Conservation (phyloP, 202 grass and related monocot genomes). For the Panicum virgatum region DNA sequence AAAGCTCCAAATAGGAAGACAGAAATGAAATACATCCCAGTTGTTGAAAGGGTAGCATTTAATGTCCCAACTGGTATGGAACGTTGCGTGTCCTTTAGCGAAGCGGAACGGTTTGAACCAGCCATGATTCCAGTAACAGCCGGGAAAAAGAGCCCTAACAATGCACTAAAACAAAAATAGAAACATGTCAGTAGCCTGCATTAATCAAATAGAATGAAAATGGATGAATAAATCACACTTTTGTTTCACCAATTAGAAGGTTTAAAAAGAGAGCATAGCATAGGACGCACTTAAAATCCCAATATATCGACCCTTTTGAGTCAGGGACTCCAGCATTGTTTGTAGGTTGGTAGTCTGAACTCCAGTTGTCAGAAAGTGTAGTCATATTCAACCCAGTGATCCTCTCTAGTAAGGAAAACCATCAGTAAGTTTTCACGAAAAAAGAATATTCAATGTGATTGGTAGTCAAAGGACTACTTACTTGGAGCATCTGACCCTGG, state of each 20-base stretch:
- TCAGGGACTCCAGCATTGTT: slow-evolving; percentile 88
- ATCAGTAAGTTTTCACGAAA: slow-evolving; percentile 10
- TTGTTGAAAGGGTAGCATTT: slow-evolving; percentile 69
- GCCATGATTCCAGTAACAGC: slow-evolving; percentile 98
- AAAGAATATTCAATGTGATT: neutral
- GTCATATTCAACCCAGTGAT: slow-evolving; percentile 78
- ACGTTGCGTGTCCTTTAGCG: slow-evolving; percentile 86
- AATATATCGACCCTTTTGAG: slow-evolving; percentile 70
- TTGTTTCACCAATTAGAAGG: neutral
- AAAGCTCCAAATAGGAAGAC: slow-evolving; percentile 88
- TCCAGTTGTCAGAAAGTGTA: slow-evolving; percentile 82
- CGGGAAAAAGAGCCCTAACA: slow-evolving; percentile 92
- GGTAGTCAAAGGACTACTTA: slow-evolving; percentile 41
- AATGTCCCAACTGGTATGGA: slow-evolving; percentile 93
- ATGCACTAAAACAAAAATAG: slow-evolving; percentile 52
- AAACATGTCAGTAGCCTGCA: slow-evolving; percentile 8
- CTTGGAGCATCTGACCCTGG: slow-evolving; percentile 61
- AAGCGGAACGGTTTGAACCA: slow-evolving; percentile 90
- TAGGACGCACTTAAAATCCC: slow-evolving; percentile 85
- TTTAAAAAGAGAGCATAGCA: slow-evolving; percentile 18
- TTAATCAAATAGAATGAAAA: neutral
- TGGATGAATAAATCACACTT: neutral
- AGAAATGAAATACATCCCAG: slow-evolving; percentile 73
- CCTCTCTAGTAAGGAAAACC: slow-evolving; percentile 37
- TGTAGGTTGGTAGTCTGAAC: slow-evolving; percentile 76